Base-by-base conservation (phyloP, 768 basidiomycete species). In the Sarcomyxa edulis region DNA sequence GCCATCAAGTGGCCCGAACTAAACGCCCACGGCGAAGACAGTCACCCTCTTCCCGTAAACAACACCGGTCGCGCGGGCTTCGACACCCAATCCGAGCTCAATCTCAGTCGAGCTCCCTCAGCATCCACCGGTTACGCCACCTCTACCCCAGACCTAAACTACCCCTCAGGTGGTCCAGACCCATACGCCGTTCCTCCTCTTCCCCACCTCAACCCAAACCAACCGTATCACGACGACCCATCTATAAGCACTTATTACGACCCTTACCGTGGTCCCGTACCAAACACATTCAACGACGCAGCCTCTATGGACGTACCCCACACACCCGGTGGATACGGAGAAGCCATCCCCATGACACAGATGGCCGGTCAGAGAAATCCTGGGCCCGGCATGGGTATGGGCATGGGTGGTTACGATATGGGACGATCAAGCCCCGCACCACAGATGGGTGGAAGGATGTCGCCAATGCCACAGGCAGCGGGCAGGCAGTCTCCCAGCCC, bases 1-100 rank as follows among this genome's bases (percentile, higher is more conserved):
- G 84, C 84, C 14, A 92, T 92, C 61, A 90, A 90, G 61, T 92
- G 89, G 89, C 89, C 89, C 3, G 89, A 92, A 51, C 72, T 90
- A 25, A 87, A 89, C 56, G 60, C 75, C 2, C 85, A 87, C 45
- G 70, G 65, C 22, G 61, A 61, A 27, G 76, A 77, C 45, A 66
- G 71, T 4, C 77, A 81, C 40, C 71, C 86, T 11, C 68, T 88
- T 7, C 86, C 86, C 14, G 76, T 81, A 1, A 66, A 76, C 39
- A 72, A 76, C 41, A 81, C 84, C 1, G 85, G 83, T 42, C 73
- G 82, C 18, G 61, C 83, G 19, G 86, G 86, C 21, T 83, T 86
- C 51, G 84, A 84, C 51, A 79, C 78, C 11, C 74, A 65, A 31
- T 79, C 78, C 2, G 80, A 83, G 20, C 52, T 64, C 29, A 71